Percentiles rank a stretch among this genome's conserved stretches.
These are phyloP conservation scores for Areca catechu DNA, from an alignment of 176 grass and related monocot species.

Conservation along the genomic window DNA sequence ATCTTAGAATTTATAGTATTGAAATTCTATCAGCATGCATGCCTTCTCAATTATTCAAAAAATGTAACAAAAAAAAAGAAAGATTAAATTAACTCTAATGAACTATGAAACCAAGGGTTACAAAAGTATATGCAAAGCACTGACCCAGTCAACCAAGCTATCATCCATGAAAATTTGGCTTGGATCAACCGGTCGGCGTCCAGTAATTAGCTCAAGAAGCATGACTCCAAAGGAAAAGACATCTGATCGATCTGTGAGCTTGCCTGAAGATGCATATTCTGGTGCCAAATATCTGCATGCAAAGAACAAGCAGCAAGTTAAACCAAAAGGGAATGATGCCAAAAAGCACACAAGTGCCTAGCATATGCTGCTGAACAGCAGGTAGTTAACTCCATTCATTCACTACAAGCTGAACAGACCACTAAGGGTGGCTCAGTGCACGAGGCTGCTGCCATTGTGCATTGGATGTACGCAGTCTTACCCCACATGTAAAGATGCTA, in stretches of 20 bases:
- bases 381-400: background rate
- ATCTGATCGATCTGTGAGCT: slow-evolving; percentile 94
- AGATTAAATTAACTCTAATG: background rate
- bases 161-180: slow-evolving; percentile 68
- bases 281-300: slow-evolving; percentile 78
- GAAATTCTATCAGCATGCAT: too few relatives aligned
- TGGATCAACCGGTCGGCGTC: slow-evolving; percentile 70
- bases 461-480: too few relatives aligned
- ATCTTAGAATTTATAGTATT: too few relatives aligned
- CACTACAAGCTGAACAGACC: background rate
- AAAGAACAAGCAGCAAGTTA: background rate
- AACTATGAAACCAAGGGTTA: too few relatives aligned
- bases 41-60: too few relatives aligned
- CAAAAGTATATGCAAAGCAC: slow-evolving; percentile 13
- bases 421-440: too few relatives aligned
- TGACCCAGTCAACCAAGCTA: slow-evolving; percentile 94
- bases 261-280: slow-evolving; percentile 93
- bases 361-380: background rate
- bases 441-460: too few relatives aligned
- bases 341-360: background rate
- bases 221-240: slow-evolving; percentile 92
- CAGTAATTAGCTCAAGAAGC: slow-evolving; percentile 97
- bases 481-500: too few relatives aligned
- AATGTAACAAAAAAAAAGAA: background rate
- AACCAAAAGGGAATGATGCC: background rate